Percentiles rank a stretch among this genome's conserved stretches.
Conservation (phyloP, 495 filamentous ascomycete species). For the Xeromyces bisporus region DNA sequence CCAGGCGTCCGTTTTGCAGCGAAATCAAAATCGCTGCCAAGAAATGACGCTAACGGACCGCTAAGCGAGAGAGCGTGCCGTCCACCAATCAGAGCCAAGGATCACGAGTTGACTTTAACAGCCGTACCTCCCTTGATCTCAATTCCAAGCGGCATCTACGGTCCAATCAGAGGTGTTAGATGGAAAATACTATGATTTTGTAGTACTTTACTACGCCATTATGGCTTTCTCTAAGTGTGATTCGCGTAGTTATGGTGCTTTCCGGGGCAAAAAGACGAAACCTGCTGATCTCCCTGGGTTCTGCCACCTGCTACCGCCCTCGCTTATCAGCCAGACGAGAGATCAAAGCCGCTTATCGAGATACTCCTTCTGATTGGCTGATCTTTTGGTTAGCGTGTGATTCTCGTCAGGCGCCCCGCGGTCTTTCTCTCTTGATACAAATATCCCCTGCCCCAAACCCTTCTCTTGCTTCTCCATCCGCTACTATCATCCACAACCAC, state of each 20-base stretch:
- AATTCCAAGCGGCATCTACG: conserved; percentile 13
- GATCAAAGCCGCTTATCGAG: conserved; percentile 16
- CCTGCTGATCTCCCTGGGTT: conserved; percentile 3
- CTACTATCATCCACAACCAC: conserved; percentile 20
- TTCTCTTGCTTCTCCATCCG: conserved; percentile 23
- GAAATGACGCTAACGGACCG: conserved; percentile 4
- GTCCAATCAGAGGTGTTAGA: too few relatives aligned
- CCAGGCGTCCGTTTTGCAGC: conserved; percentile 15
- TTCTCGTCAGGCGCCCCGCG: conserved; percentile 18
- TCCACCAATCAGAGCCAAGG: conserved; percentile 24
- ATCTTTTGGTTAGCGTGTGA: conserved; percentile 24
- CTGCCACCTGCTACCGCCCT: too few relatives aligned
- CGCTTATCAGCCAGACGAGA: too few relatives aligned
- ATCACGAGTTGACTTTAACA: conserved; percentile 25
- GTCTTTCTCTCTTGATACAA: conserved; percentile 22
- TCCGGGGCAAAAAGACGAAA: too few relatives aligned
- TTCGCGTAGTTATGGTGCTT: too few relatives aligned
- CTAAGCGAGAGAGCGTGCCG: conserved; percentile 23
- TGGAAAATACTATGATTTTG: too few relatives aligned
- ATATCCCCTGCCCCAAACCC: conserved; percentile 23
- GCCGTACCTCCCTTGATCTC: conserved; percentile 20
- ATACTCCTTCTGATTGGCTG: conserved; percentile 26
- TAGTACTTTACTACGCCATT: too few relatives aligned
- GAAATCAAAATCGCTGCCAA: conserved; percentile 11
- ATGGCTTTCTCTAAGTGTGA: too few relatives aligned